Base-by-base conservation (phyloP, 2,329 filamentous ascomycete species). In the Clarireedia monteithiana region DNA sequence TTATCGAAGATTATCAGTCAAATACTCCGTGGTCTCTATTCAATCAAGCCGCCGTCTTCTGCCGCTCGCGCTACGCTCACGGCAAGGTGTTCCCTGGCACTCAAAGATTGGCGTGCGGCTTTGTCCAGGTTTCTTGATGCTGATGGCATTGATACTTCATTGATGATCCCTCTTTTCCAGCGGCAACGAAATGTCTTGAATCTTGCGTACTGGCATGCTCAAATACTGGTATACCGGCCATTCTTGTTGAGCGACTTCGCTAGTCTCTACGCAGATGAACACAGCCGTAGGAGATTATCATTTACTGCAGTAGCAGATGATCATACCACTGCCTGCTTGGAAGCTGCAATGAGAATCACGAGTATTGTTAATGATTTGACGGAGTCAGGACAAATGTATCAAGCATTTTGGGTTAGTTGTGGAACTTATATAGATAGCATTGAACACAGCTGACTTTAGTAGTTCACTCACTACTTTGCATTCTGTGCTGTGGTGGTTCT, bases 131-230 rank as follows among this genome's bases (percentile, higher is more conserved):
- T 80, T n/a, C 65, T 78, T 3, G 71, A 72, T 49, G 69, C 71
- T 0, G 69, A 71, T 38, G 71, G 68, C 7, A 66, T 77, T 5
- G 72, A 75, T 48, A 69, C 73, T 0, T 73, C 70, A 4, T 70
- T 73, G 53, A 64, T 77, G 6, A 74, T 77, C 34, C 72, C 76
- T 1, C 71, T 76, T n/a, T 79, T 77, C 60, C 73, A 77, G 53
- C 70, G 77, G 5, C 69, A 72, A 57, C 63, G 64, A 23, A 71
- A 66, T 46, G 70, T 70, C 7, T 58, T 72, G 2, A 68, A 68
- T 49, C 60, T 72, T 10, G 68, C 70, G 1, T 71, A 70, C 48
- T 66, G 62, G 40, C 70, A 72, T 57, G 66, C 69, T 7, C 54
- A 69, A 6, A 69, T 72, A 5, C 57, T 71, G 20, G 62, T 68